Percentiles rank a stretch among this genome's conserved stretches.
phyloP scores from a whole-genome alignment of 148 eudicot species.

The Rhododendron ovatum region DNA sequence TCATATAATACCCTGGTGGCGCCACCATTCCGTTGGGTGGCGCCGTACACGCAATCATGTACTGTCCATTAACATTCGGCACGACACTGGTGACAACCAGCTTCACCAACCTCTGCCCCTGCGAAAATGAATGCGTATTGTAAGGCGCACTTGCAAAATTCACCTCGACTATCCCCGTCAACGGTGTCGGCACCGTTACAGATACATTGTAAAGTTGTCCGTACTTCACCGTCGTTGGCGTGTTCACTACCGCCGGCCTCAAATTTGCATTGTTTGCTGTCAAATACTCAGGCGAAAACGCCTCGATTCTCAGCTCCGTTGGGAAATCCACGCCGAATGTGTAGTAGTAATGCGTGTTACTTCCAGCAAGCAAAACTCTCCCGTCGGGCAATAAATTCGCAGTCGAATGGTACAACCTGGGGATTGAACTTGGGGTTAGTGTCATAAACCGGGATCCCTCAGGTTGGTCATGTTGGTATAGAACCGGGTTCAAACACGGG shows the following conservation, averaged over 20 bases:
- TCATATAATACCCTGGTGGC: slow-evolving; percentile 90
- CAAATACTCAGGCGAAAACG: slow-evolving; percentile 81
- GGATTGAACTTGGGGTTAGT: slow-evolving; percentile 54
- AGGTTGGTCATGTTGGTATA: slow-evolving; percentile 70
- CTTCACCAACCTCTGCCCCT: slow-evolving; percentile 87
- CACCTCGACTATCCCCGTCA: slow-evolving; percentile 67
- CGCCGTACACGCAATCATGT: slow-evolving; percentile 47
- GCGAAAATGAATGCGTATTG: slow-evolving; percentile 88
- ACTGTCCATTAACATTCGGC: slow-evolving; percentile 30
- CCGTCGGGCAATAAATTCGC: slow-evolving; percentile 91
- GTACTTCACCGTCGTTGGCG: slow-evolving; percentile 38
- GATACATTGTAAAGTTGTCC: slow-evolving; percentile 38
- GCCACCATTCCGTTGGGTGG: slow-evolving; percentile 65
- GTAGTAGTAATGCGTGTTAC: slow-evolving; percentile 82
- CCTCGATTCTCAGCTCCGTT: slow-evolving; percentile 72
- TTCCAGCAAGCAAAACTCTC: slow-evolving; percentile 69
- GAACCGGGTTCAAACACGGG: slow-evolving; percentile 66
- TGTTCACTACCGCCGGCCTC: slow-evolving; percentile 37
- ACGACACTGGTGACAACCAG: slow-evolving; percentile 34
- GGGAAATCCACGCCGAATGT: slow-evolving; percentile 47
- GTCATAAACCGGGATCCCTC: slow-evolving; percentile 72
- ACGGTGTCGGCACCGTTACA: slow-evolving; percentile 39
- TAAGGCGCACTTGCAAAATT: slow-evolving; percentile 83
- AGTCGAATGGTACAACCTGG: slow-evolving; percentile 88
- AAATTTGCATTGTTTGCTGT: slow-evolving; percentile 46